phyloP scores from a whole-genome alignment of 2,329 filamentous ascomycete species.

The Trichoderma sp. region DNA sequence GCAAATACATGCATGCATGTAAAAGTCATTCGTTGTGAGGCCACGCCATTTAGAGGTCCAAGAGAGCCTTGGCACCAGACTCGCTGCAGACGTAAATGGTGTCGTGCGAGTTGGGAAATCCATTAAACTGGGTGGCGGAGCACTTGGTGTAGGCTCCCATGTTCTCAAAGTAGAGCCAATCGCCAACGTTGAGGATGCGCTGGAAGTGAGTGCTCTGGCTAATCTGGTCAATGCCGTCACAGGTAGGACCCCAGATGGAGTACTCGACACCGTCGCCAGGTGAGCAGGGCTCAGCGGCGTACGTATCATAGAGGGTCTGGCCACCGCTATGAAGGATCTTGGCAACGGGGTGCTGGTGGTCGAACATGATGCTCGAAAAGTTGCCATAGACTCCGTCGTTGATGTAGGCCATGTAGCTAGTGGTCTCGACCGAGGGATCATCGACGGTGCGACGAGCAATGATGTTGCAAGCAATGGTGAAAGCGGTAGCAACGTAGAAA shows the following conservation, averaged over 20 bases:
- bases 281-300: slow-evolving; percentile 45
- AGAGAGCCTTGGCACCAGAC: slow-evolving; percentile 73
- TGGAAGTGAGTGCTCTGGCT: slow-evolving; percentile 74
- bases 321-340: slow-evolving; percentile 68
- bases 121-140: slow-evolving; percentile 96
- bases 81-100: slow-evolving; percentile 95
- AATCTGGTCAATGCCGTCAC: slow-evolving; percentile 96
- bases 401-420: slow-evolving; percentile 93
- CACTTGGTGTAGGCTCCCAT: slow-evolving; percentile 99
- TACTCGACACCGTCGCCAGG: slow-evolving; percentile 66
- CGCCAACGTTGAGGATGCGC: slow-evolving; percentile 79
- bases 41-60: slow-evolving; percentile 36
- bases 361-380: slow-evolving; percentile 99
- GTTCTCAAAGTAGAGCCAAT: slow-evolving; percentile 98
- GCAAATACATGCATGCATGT: neutral
- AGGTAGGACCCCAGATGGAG: slow-evolving; percentile 97
- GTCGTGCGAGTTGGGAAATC: slow-evolving; percentile 88
- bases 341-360: slow-evolving; percentile 88
- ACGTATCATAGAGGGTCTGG: slow-evolving; percentile 56
- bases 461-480: slow-evolving; percentile 91
- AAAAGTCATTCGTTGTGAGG: neutral
- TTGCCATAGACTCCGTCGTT: slow-evolving; percentile 98
- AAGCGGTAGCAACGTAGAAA: slow-evolving; percentile 91
- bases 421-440: slow-evolving; percentile 61
- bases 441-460: slow-evolving; percentile 90